Evolutionary conservation across 768 basidiomycete species (phyloP), one percentile per base, ranked within the genome.

Genomic region (Kondoa malvinella): DNA sequence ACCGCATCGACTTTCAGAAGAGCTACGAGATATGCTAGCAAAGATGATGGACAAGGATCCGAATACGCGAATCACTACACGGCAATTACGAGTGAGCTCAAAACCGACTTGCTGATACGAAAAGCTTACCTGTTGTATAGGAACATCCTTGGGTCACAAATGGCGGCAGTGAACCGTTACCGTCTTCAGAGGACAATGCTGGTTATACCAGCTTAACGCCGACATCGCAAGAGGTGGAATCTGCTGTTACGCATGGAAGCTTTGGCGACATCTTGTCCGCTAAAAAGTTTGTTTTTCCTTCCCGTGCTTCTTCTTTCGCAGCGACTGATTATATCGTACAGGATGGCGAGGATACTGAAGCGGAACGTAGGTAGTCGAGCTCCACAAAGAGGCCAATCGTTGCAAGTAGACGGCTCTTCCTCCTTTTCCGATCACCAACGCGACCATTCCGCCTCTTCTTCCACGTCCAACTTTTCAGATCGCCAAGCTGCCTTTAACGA

Each of bases 31-130:
- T 16, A 33, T 70, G 64, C 79, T 96, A n/a, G 81, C 85, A 61
- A 80, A 81, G 31, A 79, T 96, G 68, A 81, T 97, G 62, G 83
- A 89, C 77, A 96, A 95, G 80, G 86, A 92, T 72, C 82, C 82
- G 3, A 78, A 75, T 31, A 82, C 81, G 74, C 82, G 92, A 66
- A 87, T 68, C 16, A 29, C 40, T n/a, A 70, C 67, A 63, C 16
- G 2, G 14, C 61, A 69, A n/a, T 63, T 70, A 2, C 25, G 68
- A 14, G 68, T 69, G 57, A 29, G 68, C 17, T 34, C 14, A 8
- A 31, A 64, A n/a, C 27, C 15, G n/a, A 8, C 30, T 34, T 12
- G 16, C 30, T 34, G 12, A 32, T 40, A 12, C 4, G 29, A 12
- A n/a, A 4, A 40, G 15, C 4, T 21, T 17, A 31, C 16, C 17